Conservation (phyloP, 1,139 yeast genomes). For the Taiozyma sp. region DNA sequence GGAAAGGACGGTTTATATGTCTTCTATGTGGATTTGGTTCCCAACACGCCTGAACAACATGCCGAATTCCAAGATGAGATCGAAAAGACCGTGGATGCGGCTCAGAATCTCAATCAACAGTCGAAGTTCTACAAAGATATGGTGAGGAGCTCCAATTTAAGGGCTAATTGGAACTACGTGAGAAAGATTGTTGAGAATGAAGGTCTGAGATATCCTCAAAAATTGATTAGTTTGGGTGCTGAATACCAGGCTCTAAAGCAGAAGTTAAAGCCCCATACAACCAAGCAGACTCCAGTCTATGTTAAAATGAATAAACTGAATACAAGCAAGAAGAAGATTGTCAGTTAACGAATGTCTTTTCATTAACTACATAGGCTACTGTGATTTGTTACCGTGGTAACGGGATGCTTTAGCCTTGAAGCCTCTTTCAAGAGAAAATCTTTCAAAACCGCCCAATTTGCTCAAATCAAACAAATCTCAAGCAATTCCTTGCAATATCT, state of each 20-base stretch:
- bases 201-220: conserved; percentile 13
- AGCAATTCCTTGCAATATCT: too few species aligned
- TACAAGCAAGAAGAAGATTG: not conserved
- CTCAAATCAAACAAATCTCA: too few species aligned
- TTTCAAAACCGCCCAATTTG: too few species aligned
- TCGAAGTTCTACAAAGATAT: conserved; percentile 11
- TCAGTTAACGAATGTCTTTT: not conserved
- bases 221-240: not conserved
- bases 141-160: conserved; percentile 27
- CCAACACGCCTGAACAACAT: conserved; percentile 31
- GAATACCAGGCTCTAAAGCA: not conserved
- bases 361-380: not conserved
- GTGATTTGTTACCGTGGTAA: not conserved
- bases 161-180: conserved; percentile 22
- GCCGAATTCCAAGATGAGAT: conserved; percentile 30
- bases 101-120: conserved; percentile 23
- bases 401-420: not conserved
- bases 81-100: conserved; percentile 27
- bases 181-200: conserved; percentile 18
- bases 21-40: conserved; percentile 34
- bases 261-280: not conserved
- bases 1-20: conserved; percentile 46
- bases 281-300: not conserved
- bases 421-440: too few species aligned
- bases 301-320: not conserved